Base-by-base conservation (phyloP, 768 basidiomycete genomes). In the Leucosporidium creatinivorum region DNA sequence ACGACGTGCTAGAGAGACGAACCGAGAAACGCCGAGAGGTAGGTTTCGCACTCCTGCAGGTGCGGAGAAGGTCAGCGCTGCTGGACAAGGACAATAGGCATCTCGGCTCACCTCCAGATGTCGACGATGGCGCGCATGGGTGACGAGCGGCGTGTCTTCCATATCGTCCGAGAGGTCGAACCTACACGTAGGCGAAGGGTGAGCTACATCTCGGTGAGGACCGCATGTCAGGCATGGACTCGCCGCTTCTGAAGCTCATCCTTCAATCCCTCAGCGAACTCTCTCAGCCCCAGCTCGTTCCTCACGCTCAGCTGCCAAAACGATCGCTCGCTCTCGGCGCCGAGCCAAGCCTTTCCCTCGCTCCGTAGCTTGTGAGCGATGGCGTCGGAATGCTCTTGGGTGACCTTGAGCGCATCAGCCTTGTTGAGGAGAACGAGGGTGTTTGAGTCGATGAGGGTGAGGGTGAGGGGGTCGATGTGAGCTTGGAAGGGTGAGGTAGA, bases 371-470 rank as follows among this genome's bases (percentile, higher is more conserved):
- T 4, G n/a, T 18, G 12, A 8, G n/a, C 33, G 7, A 72, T 47
- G 4, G 50, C 26, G 3, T 44, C 36, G 23, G 63, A 58, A 17
- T 68, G 67, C 5, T n/a, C 57, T 0, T 18, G 2, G 1, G 64
- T 23, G 0, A 59, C 44, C 0, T 47, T 30, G 9, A 39, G 13
- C 15, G 52, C 49, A 74, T 94, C 92, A 9, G 79, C 79, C 79
- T 94, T 93, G 79, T 93, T 94, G 72, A 92, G 77, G 9, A 94
- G 78, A 58, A 93, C 80, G 55, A 86, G 80, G 0, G 91, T 91
- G 36, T 83, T 75, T 4, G 81, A 76, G 12, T 79, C 82, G 58
- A 90, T 73, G 33, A 88, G 81, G 7, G 79, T 72, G 39, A 78
- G 74, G 28, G 91, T 73, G 10, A 81, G 77, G 0, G 69, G 55